A percentile compares a stretch with the other conserved stretches of the same genome.
These are phyloP conservation scores for Spinacia oleracea DNA, from an alignment of 179 eudicot species.

Conservation along the genomic window DNA sequence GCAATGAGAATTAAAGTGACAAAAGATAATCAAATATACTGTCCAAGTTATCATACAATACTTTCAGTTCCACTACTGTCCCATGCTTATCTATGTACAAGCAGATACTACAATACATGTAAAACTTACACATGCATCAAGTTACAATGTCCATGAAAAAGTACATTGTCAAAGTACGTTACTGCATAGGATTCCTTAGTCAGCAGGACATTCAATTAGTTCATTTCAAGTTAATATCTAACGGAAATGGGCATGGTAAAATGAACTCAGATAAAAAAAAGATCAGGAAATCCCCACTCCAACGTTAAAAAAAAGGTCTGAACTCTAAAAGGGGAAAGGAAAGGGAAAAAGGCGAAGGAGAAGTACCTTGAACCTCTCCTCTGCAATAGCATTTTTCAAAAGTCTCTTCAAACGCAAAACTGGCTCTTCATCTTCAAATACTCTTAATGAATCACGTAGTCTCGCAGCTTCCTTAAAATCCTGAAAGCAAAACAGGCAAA, in stretches of 20 bases:
- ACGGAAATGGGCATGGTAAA: neutral
- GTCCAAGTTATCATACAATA: neutral
- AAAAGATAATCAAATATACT: neutral
- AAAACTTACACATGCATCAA: neutral
- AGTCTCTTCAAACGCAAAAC: conserved; percentile 69
- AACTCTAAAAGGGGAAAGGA: neutral
- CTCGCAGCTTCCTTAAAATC: conserved; percentile 94
- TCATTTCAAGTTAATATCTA: neutral
- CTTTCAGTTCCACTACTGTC: neutral
- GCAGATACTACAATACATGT: neutral
- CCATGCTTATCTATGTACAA: neutral
- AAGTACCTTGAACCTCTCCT: conserved; percentile 81
- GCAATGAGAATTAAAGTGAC: neutral
- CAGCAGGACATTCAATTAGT: neutral
- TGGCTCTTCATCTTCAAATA: conserved; percentile 88
- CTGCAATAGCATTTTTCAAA: conserved; percentile 74
- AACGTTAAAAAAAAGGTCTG: no score
- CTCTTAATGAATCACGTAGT: conserved; percentile 80
- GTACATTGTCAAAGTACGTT: neutral
- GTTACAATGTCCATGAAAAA: neutral
- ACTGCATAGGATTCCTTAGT: neutral
- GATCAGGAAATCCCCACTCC: neutral
- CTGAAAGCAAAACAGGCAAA: conserved; percentile 34
- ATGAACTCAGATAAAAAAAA: neutral
- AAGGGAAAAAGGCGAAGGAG: neutral